A percentile compares a stretch with the other conserved stretches of the same genome.
These are phyloP conservation scores for Beauveria asiatica DNA, from an alignment of 2,329 filamentous ascomycete species.

Conservation along the genomic window DNA sequence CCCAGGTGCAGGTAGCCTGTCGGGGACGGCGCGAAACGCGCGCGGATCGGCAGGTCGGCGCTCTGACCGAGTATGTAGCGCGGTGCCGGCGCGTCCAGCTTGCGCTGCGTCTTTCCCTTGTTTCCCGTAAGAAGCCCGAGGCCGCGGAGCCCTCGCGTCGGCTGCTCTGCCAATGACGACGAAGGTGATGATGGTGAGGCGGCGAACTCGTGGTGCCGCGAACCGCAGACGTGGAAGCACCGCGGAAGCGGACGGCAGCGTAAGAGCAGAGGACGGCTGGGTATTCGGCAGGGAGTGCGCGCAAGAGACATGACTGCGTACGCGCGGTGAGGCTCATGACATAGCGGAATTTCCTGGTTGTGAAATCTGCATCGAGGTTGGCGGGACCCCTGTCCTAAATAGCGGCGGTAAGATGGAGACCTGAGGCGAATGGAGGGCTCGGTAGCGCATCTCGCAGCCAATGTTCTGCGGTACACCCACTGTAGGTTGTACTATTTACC, in stretches of 20 bases:
- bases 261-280: not conserved
- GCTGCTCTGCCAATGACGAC: not conserved
- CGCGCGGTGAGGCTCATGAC: not conserved
- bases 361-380: not conserved
- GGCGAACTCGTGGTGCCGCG: not conserved
- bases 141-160: not conserved
- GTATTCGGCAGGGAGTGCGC: not conserved
- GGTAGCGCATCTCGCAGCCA: no score
- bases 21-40: conserved; percentile 90
- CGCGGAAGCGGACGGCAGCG: not conserved
- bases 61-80: conserved; percentile 27
- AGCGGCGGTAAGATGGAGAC: no score
- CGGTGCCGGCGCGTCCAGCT: conserved; percentile 1
- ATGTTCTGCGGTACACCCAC: no score
- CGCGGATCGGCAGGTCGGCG: conserved; percentile 45
- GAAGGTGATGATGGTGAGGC: not conserved
- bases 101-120: not conserved
- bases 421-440: no score
- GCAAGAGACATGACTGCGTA: not conserved
- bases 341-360: not conserved
- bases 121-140: not conserved
- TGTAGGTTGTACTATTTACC: no score
- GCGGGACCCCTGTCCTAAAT: not conserved
- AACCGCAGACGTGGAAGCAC: not conserved
- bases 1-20: conserved; percentile 91